Percentiles rank a stretch among this genome's conserved stretches.
phyloP scores from a whole-genome alignment of 2,329 filamentous ascomycete species.

The Penicillium brevicompactum region DNA sequence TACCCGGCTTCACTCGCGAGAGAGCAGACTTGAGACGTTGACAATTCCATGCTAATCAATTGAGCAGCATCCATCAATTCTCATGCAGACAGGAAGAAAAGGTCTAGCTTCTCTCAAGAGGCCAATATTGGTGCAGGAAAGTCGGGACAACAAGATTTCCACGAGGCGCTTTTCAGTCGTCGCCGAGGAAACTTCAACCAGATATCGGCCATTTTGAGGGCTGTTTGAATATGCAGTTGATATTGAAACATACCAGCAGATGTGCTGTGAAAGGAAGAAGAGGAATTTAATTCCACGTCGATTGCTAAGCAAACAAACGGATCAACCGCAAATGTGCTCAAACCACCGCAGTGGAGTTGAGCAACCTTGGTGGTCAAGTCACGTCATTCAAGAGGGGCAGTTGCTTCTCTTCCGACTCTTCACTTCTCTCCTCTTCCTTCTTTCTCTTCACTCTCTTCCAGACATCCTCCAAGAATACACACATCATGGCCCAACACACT shows the following conservation, averaged over 20 bases:
- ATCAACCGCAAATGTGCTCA: slow-evolving; percentile 22
- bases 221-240: background rate
- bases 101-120: no score
- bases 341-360: slow-evolving; percentile 12
- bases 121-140: no score
- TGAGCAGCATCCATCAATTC: no score
- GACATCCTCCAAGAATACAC: background rate
- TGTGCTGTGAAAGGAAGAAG: no score
- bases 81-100: no score
- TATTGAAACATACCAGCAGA: no score
- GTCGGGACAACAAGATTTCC: no score
- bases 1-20: background rate
- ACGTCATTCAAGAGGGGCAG: background rate
- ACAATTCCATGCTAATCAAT: no score
- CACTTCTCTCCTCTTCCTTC: background rate
- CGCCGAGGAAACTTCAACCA: no score
- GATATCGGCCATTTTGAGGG: no score
- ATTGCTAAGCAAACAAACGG: background rate
- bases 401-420: background rate
- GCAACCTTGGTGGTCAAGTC: background rate
- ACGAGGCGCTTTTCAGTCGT: no score
- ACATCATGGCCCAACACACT: slow-evolving; percentile 51
- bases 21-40: background rate
- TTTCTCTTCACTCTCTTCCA: background rate
- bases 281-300: background rate